Evolutionary conservation across 371 early-diverging fungal species (phyloP), one percentile per base, ranked within the genome.

Genomic region (Lichtheimia ramosa): DNA sequence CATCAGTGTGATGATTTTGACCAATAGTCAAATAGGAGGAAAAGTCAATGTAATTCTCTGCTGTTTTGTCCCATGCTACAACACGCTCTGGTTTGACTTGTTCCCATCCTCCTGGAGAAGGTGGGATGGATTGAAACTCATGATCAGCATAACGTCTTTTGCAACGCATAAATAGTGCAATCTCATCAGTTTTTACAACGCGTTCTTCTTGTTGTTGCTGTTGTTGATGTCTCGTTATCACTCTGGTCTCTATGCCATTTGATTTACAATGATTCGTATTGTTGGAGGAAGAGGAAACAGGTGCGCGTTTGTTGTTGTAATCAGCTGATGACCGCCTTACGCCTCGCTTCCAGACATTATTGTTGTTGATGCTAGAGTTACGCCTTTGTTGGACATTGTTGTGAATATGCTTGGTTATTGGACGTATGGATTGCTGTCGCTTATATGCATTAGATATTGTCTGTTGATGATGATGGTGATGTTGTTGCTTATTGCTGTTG

Each of bases 161-260:
- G 59, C 58, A 60, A 43, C 70, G 58, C 70, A 69, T 69, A 46
- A 65, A 65, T 14, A 69, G 40, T 5, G 70, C 70, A 18, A 69
- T 63, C 23, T 69, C 65, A 56, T 63, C 63, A 3, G 70, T 64
- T 23, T 40, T 50, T 0, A 65, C 55, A 3, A 60, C 51, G 43
- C 48, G 40, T 21, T 54, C 57, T n/a, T 60, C 34, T 23, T 23
- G 39, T 41, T 60, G 28, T 20, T 42, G 46, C 20, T 49, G 51
- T 14, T 63, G 58, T 21, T 58, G 51, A 13, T 58, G 58, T 16
- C 49, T 48, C n/a, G 14, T 2, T 10, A 42, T 42, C 5, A 43
- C 10, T 21, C 8, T 43, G 20, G 10, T 18, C 15, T 21, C 24
- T n/a, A 27, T 53, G 13, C 2, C 21, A 20, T 28, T 28, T 10